Evolutionary conservation across 1,139 yeast genomes (phyloP), one percentile per base, ranked within the genome.

Genomic region (Yamadazyma aaseri): DNA sequence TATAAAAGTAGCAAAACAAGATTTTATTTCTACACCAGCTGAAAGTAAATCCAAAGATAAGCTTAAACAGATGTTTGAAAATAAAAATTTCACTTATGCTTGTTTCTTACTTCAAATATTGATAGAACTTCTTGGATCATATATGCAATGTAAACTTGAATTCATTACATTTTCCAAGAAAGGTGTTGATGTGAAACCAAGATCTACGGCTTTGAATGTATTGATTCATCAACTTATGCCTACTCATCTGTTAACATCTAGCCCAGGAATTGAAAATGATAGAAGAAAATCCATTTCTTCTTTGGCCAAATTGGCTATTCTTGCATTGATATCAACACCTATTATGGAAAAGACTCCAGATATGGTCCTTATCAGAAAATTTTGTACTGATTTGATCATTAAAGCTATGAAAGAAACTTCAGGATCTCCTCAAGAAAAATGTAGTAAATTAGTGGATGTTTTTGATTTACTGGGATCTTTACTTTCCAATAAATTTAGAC

Each of bases 101-200:
- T 73, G 84, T 31, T 86, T 81, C 51, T 59, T 90, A 27, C 60
- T 90, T 26, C 86, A 81, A 48, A 61, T 78, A 0, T 58, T 89
- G 24, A 71, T 82, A 1, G 97, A 90, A 47, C 62, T 89, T 11
- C 58, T 89, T 13, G 78, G 82, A 2, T 84, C 96, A 1, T 90
- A 89, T 56, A 83, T 82, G 45, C 80, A 79, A 41, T 79, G 92
- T 39, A 90, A 90, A 53, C 70, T 85, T 34, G 96, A 87, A 49
- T 85, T 90, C 50, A 63, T 90, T 37, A 81, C 90, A 0, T 89
- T 76, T 48, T 79, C 92, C 3, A 82, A 80, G 51, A 79, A 79
- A 56, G 50, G 48, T 15, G 54, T 63, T 13, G 56, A 59, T 9
- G 59, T 41, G 48, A 71, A 42, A 62, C 92, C 95, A 2, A 70